phyloP scores from a whole-genome alignment of 2,329 filamentous ascomycete genomes.

The Spiromastix sp. region DNA sequence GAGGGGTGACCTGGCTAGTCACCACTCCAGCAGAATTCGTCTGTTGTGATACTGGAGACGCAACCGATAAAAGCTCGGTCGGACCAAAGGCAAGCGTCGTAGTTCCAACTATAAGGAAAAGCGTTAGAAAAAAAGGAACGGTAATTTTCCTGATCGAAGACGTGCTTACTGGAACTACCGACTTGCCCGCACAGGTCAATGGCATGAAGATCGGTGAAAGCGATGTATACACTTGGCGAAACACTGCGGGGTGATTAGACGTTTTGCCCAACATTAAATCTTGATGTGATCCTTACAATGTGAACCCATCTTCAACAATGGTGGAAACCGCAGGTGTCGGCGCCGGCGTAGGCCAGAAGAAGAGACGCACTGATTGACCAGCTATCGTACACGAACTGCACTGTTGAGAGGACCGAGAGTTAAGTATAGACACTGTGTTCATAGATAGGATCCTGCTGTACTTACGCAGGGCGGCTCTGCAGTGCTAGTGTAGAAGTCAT shows the following conservation, averaged over 20 bases:
- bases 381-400: not conserved
- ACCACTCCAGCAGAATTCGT: not conserved
- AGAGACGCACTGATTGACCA: not conserved
- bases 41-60: not conserved
- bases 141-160: too few relatives aligned
- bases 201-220: not conserved
- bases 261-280: too few relatives aligned
- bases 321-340: not conserved
- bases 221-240: not conserved
- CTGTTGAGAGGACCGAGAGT: not conserved
- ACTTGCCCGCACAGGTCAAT: not conserved
- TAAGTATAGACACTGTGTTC: too few relatives aligned
- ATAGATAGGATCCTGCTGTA: too few relatives aligned
- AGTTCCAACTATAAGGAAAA: too few relatives aligned
- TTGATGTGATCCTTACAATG: not conserved
- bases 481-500: not conserved
- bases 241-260: not conserved
- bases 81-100: not conserved
- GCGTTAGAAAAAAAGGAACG: too few relatives aligned
- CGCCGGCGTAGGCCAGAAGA: not conserved
- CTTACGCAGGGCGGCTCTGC: not conserved
- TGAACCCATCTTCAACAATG: not conserved
- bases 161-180: too few relatives aligned
- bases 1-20: not conserved
- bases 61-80: not conserved